These are phyloP conservation scores for Mimosa bimucronata DNA, from an alignment of 306 rosid species.

Conservation along the genomic window DNA sequence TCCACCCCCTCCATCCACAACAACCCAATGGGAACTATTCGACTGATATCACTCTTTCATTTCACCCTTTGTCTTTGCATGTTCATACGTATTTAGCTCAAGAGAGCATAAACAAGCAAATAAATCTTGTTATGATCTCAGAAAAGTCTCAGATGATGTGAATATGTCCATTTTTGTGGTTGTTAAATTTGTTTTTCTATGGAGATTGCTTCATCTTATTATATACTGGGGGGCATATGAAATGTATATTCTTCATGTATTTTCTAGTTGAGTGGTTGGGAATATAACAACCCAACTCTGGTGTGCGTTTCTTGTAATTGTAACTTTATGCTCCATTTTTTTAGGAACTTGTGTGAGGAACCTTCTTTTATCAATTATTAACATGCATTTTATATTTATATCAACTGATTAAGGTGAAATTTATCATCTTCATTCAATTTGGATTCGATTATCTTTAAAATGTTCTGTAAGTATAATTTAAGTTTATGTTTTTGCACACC, in stretches of 20 bases:
- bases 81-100: constrained; percentile 19
- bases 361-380: background rate
- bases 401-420: background rate
- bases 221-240: background rate
- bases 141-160: constrained; percentile 16
- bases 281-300: constrained; percentile 7
- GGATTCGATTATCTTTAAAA: background rate
- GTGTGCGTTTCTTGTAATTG: background rate
- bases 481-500: background rate
- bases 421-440: background rate
- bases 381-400: background rate
- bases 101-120: background rate
- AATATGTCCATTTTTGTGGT: constrained; percentile 19
- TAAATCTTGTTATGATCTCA: constrained; percentile 29
- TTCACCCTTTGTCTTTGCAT: background rate
- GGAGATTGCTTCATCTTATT: background rate
- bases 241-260: constrained; percentile 10
- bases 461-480: background rate
- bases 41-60: constrained; percentile 22
- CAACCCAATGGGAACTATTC: constrained; percentile 44
- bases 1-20: constrained; percentile 16
- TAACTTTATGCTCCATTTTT: background rate
- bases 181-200: background rate
- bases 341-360: background rate
- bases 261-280: constrained; percentile 5